Conservation (phyloP, 1,284 basidiomycete species). For the Rhodotorula sp. region DNA sequence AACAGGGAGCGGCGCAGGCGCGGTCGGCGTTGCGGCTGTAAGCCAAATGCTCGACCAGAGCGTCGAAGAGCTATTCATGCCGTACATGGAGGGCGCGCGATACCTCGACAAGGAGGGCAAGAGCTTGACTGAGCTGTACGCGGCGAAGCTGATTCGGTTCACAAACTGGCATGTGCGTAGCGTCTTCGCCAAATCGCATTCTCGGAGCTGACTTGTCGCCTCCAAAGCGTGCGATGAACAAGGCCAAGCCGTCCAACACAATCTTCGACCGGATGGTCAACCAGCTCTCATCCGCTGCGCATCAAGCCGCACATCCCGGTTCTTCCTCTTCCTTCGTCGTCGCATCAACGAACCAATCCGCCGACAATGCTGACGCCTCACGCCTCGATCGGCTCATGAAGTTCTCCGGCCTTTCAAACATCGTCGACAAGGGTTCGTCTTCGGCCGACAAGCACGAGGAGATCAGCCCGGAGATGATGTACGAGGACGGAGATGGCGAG, state of each 20-base stretch:
- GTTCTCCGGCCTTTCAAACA: conserved; percentile 66
- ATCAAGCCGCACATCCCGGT: conserved; percentile 46
- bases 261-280: conserved; percentile 89
- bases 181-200: no score
- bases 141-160: conserved; percentile 70
- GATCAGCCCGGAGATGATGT: conserved; percentile 17
- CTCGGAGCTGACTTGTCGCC: neutral
- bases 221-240: conserved; percentile 55
- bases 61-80: conserved; percentile 94
- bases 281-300: conserved; percentile 74
- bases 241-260: conserved; percentile 73
- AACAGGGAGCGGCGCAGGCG: conserved; percentile 21
- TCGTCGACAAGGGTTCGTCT: conserved; percentile 17
- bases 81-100: conserved; percentile 81
- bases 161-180: conserved; percentile 82
- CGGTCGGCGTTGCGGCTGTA: conserved; percentile 52
- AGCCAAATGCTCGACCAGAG: conserved; percentile 87
- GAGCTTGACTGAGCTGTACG: conserved; percentile 80
- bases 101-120: conserved; percentile 92
- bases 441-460: conserved; percentile 14
- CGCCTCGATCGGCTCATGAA: conserved; percentile 53
- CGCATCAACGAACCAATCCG: conserved; percentile 52
- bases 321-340: conserved; percentile 9
- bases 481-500: conserved; percentile 72
- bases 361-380: conserved; percentile 46